Percentiles rank a stretch among this genome's conserved stretches.
phyloP scores from a whole-genome alignment of 805 yeast genomes.

The Sungouiozyma intestinalis region DNA sequence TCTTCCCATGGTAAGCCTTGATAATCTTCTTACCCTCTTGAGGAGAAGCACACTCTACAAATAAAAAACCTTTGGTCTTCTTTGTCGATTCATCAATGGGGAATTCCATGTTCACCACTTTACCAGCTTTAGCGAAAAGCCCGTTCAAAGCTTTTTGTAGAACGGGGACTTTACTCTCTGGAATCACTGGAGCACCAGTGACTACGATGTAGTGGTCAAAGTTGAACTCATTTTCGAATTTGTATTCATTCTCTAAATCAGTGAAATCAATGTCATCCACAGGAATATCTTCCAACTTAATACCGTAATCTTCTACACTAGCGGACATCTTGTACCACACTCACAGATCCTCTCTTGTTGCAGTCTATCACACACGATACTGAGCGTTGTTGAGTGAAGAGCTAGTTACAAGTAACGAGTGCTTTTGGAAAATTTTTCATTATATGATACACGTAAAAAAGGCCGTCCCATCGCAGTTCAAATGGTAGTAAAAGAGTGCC shows the following conservation, averaged over 20 bases:
- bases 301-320: conserved; percentile 18
- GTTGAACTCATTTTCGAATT: conserved; percentile 48
- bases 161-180: conserved; percentile 75
- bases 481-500: too few relatives aligned
- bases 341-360: too few relatives aligned
- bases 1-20: conserved; percentile 73
- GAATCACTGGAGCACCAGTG: conserved; percentile 94
- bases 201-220: conserved; percentile 74
- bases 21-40: conserved; percentile 70
- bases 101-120: conserved; percentile 66
- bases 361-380: too few relatives aligned
- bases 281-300: conserved; percentile 36
- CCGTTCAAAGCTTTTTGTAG: conserved; percentile 78
- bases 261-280: conserved; percentile 69
- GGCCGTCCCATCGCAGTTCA: too few relatives aligned
- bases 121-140: conserved; percentile 68
- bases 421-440: too few relatives aligned
- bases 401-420: too few relatives aligned
- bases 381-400: too few relatives aligned
- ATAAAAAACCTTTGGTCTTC: conserved; percentile 75
- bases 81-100: conserved; percentile 63
- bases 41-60: conserved; percentile 66
- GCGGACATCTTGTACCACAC: conserved; percentile 6
- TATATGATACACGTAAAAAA: too few relatives aligned
- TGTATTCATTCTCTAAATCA: conserved; percentile 72